Conservation (phyloP, 257 asterid species). For the Avicennia marina region DNA sequence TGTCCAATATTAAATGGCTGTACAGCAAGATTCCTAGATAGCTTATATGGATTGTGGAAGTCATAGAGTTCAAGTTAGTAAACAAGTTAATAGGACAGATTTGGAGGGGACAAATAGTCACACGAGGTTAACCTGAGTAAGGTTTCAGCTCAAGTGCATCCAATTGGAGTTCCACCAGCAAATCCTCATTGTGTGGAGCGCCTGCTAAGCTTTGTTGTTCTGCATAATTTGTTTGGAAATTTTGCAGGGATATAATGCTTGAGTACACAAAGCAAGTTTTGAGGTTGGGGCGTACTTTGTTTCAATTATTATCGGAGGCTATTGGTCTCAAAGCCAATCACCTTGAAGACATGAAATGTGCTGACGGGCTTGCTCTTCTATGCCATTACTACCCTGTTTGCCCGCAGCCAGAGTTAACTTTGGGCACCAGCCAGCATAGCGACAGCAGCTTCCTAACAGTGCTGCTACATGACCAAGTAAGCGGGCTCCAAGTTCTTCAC, state of each 20-base stretch:
- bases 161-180: background rate
- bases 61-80: background rate
- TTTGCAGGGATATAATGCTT: slow-evolving; percentile 29
- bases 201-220: background rate
- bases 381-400: slow-evolving; percentile 47
- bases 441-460: slow-evolving; percentile 41
- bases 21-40: background rate
- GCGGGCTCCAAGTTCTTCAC: slow-evolving; percentile 47
- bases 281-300: slow-evolving; percentile 17
- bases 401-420: slow-evolving; percentile 39
- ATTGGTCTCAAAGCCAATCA: slow-evolving; percentile 20
- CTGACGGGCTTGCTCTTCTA: slow-evolving; percentile 32
- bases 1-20: too few relatives aligned
- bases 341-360: slow-evolving; percentile 29
- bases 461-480: slow-evolving; percentile 40
- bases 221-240: background rate
- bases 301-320: slow-evolving; percentile 36
- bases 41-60: background rate
- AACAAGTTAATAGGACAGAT: too few relatives aligned
- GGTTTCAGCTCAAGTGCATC: background rate
- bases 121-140: too few relatives aligned
- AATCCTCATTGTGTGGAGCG: background rate
- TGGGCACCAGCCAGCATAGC: slow-evolving; percentile 33
- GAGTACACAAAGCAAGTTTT: slow-evolving; percentile 27
- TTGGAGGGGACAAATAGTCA: too few relatives aligned